These are phyloP conservation scores for Selenicereus undatus DNA, from an alignment of 148 eudicot genomes.

Conservation along the genomic window DNA sequence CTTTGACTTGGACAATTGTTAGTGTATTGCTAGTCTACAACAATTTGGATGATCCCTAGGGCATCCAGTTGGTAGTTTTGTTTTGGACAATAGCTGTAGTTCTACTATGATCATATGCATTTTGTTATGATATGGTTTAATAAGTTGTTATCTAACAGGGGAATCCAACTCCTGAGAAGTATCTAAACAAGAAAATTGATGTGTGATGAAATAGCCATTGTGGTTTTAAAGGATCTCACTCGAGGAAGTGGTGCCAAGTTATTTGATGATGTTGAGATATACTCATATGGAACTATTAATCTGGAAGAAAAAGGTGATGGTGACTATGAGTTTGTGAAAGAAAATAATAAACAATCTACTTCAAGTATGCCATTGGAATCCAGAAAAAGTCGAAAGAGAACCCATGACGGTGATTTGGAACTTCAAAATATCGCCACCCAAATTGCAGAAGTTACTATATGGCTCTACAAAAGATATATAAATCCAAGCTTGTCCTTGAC, in stretches of 20 bases:
- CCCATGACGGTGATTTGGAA: not conserved
- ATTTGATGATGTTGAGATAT: not conserved
- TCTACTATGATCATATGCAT: too few relatives aligned
- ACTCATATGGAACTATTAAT: not conserved
- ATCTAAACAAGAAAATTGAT: not conserved
- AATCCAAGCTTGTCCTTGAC: not conserved
- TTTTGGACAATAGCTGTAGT: too few relatives aligned
- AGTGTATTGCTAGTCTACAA: too few relatives aligned
- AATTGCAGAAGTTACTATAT: not conserved
- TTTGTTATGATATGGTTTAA: too few relatives aligned
- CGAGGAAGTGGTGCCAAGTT: not conserved
- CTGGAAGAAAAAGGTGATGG: not conserved
- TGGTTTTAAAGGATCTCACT: not conserved
- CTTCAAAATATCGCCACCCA: not conserved
- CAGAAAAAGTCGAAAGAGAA: not conserved
- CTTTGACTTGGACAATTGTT: too few relatives aligned
- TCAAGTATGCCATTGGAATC: not conserved
- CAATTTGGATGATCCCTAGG: too few relatives aligned
- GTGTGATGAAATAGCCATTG: not conserved
- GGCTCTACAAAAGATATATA: not conserved
- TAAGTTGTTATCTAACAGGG: not conserved
- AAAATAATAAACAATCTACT: too few relatives aligned
- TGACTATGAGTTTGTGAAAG: not conserved
- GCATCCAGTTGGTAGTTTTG: too few relatives aligned
- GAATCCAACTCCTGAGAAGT: not conserved